Evolutionary conservation across 768 basidiomycete species (phyloP), one percentile per base, ranked within the genome.

Genomic region (Trametes punicea): DNA sequence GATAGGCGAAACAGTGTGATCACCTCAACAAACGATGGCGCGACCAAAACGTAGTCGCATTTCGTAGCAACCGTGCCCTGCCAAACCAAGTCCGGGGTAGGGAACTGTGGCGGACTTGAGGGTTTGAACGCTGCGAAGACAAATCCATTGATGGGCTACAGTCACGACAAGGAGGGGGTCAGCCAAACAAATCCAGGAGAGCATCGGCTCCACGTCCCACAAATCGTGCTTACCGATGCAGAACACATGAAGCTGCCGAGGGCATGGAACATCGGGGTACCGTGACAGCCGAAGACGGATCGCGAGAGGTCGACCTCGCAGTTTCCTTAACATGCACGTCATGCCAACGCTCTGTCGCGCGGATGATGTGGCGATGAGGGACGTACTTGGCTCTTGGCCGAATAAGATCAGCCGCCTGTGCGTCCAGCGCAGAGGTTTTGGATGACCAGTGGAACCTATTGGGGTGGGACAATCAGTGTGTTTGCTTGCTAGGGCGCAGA

Each of bases 21-120:
- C n/a, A 64, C 70, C 57, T 71, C 67, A 8, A 71, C 30, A 40
- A 67, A 65, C 8, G 62, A 55, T 11, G 70, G 70, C 8, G 67
- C 69, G 36, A 48, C 42, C 15, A 52, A 49, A 2, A 64, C 16
- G 18, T 60, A 40, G 15, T 59, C 61, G 20, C 41, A 54, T 11
- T 49, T 54, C 2, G 65, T 64, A 2, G 26, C 33, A 2, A 54
- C 33, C 1, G 51, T 31, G 10, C 46, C 55, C 23, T 62, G 38
- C 18, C 69, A 46, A n/a, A 62, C 55, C 15, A 39, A 52, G 20
- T 65, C 61, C 2, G 68, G 60, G 2, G 58, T 70, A 4, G 69
- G 61, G 25, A 62, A 51, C n/a, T 51, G 39, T 0, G 64, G 64
- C 7, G 65, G 64, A 4, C 44, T 29, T 9, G 26, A 38, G 6